These are phyloP conservation scores for Chrysopogon serrulatus DNA, from an alignment of 176 grass and related monocot species.

Conservation along the genomic window DNA sequence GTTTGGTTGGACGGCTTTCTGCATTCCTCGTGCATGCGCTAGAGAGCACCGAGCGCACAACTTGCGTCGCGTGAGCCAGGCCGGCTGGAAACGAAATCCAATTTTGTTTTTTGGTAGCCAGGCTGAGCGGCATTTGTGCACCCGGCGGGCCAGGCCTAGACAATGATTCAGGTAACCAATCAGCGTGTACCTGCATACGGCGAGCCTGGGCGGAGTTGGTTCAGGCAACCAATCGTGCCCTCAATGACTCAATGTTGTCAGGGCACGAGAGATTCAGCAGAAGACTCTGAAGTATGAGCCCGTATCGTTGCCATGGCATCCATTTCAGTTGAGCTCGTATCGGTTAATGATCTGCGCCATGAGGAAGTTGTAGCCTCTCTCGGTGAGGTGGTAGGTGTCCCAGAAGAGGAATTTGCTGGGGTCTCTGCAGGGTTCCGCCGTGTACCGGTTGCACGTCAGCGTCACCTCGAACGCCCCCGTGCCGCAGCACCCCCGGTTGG, in stretches of 20 bases:
- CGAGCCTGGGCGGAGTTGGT: too few species aligned
- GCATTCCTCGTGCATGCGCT: too few species aligned
- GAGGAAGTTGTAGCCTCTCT: conserved; percentile 65
- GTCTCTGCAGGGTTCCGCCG: conserved; percentile 41
- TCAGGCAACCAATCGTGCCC: too few species aligned
- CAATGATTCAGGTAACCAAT: too few species aligned
- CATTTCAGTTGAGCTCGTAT: conserved; percentile 15
- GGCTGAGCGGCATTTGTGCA: too few species aligned
- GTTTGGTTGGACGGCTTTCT: too few species aligned
- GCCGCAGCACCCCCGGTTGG: conserved; percentile 68
- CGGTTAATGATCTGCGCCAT: conserved; percentile 27
- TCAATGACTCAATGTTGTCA: neutral
- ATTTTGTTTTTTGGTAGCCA: too few species aligned
- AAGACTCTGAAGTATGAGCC: neutral
- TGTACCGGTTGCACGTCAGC: conserved; percentile 60
- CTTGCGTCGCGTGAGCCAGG: too few species aligned
- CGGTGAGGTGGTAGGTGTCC: conserved; percentile 80
- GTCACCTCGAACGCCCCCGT: conserved; percentile 76
- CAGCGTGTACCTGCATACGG: too few species aligned
- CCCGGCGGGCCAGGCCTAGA: too few species aligned
- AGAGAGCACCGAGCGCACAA: too few species aligned
- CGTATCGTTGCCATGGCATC: neutral
- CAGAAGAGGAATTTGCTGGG: conserved; percentile 69
- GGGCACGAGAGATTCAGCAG: neutral
- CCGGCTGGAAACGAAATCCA: too few species aligned